Evolutionary conservation across 2,329 filamentous ascomycete genomes (phyloP).

Genomic region (Ceratocystis papillata): DNA sequence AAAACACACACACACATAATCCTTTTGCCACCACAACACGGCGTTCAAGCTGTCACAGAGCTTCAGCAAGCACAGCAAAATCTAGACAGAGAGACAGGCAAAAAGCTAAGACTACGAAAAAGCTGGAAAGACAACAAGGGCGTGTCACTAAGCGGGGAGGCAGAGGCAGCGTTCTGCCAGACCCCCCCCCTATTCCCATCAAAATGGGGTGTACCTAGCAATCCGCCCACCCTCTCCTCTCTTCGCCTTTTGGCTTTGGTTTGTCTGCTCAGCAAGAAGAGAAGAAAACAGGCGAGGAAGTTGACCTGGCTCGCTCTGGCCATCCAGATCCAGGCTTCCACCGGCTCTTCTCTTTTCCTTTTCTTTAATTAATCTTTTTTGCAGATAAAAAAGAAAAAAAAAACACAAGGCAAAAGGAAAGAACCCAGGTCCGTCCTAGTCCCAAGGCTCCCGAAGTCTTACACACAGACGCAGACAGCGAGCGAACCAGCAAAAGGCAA

Average conservation of each 20-base stretch:
- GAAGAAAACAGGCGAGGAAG: neutral
- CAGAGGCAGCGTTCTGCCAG: too few relatives aligned
- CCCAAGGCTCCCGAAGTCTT: conserved; percentile 15
- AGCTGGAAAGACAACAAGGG: neutral
- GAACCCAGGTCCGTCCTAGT: conserved; percentile 11
- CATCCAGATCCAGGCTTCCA: conserved; percentile 7
- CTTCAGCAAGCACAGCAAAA: neutral
- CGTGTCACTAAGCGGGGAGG: neutral
- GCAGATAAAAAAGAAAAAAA: neutral
- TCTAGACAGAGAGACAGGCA: neutral
- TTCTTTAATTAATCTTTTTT: neutral
- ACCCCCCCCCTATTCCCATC: too few relatives aligned
- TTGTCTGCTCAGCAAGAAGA: neutral
- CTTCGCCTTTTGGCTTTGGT: neutral
- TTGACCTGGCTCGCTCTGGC: neutral
- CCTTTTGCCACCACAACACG: neutral
- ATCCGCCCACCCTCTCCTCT: neutral
- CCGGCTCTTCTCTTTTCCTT: neutral
- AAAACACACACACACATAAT: neutral
- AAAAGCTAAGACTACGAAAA: neutral
- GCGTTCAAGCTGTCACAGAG: conserved; percentile 5
- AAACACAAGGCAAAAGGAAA: conserved; percentile 3
- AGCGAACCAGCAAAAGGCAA: conserved; percentile 6
- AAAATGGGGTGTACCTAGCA: neutral
- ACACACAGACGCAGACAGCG: conserved; percentile 15